Base-by-base conservation (phyloP, 345 rosid genomes). In the Camelina sativa region DNA sequence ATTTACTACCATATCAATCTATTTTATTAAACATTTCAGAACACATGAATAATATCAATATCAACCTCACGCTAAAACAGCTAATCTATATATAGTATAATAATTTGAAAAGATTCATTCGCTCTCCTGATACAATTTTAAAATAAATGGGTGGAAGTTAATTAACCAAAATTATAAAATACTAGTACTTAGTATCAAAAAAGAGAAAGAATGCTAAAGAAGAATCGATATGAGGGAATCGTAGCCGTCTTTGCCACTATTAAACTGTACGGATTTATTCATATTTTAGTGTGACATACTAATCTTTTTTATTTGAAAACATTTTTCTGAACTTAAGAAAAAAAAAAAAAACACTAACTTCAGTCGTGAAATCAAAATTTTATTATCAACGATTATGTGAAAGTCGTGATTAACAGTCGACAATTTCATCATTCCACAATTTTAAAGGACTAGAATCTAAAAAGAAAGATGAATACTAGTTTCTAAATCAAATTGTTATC, bases 201-300 rank as follows among this genome's bases (percentile, higher is more conserved):
- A 40, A 19, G 41, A 63, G 32, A 53, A 55, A 38, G 12, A 53
- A 76, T 61, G 78, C 17, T 71, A 7, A 60, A 74, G 52, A 53
- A 40, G 58, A 77, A 74, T 74, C 73, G 8, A 52, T 22, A 57
- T 62, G n/a, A 19, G 73, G 30, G 30, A 63, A 74, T 74, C 76
- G 62, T 19, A 77, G 79, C 81, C 80, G 81, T 74, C 79, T 12
- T 61, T 64, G 19, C 77, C 72, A 51, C 71, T 61, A 11, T 43
- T 44, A 46, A 67, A 43, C n/a, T n/a, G 80, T 67, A 78, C 77
- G 59, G 64, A 72, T 50, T 32, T 37, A 54, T 55, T 62, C 40
- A 46, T 51, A 52, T 32, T 69, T 54, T 51, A 57, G 32, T 20
- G 1, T 64, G 5, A 11, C 32, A 34, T 55, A 35, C 40, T 1